Conservation (phyloP, 305 asterid genomes). For the Caryopteris hybrid region DNA sequence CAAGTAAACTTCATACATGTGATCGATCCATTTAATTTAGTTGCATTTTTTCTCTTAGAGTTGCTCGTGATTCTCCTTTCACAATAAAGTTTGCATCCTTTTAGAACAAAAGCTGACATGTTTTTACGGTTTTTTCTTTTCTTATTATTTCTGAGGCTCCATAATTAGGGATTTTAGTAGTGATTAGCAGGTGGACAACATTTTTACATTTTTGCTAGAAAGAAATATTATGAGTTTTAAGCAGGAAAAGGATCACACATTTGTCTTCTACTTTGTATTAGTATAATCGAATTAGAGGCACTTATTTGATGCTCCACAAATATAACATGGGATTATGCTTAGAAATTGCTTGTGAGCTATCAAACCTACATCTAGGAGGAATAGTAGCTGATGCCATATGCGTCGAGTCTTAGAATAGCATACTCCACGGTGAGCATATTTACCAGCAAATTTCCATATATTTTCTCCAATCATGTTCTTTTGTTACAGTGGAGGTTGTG, state of each 20-base stretch:
- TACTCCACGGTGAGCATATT: background rate
- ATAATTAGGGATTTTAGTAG: background rate
- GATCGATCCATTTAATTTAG: slow-evolving; percentile 2
- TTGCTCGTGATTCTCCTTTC: background rate
- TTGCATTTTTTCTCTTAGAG: background rate
- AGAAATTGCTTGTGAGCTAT: background rate
- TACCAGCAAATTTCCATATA: slow-evolving; percentile 1
- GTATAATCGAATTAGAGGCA: background rate
- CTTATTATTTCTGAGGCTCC: slow-evolving; percentile 7
- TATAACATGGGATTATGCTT: background rate
- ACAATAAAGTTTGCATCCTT: background rate
- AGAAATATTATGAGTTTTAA: background rate
- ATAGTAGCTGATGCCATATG: background rate
- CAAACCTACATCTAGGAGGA: background rate
- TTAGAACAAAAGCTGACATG: background rate
- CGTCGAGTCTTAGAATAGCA: slow-evolving; percentile 5
- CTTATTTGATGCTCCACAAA: background rate
- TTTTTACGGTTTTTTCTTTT: background rate
- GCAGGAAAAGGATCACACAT: background rate
- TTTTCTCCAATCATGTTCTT: slow-evolving; percentile 29
- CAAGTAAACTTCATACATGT: background rate
- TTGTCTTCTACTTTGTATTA: background rate
- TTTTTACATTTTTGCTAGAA: background rate
- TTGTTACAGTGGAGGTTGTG: slow-evolving; percentile 68
- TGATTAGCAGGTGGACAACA: background rate